Percentiles rank a stretch among this genome's conserved stretches.
phyloP scores from a whole-genome alignment of 176 grass and related monocot genomes.

The Hordeum marinum region DNA sequence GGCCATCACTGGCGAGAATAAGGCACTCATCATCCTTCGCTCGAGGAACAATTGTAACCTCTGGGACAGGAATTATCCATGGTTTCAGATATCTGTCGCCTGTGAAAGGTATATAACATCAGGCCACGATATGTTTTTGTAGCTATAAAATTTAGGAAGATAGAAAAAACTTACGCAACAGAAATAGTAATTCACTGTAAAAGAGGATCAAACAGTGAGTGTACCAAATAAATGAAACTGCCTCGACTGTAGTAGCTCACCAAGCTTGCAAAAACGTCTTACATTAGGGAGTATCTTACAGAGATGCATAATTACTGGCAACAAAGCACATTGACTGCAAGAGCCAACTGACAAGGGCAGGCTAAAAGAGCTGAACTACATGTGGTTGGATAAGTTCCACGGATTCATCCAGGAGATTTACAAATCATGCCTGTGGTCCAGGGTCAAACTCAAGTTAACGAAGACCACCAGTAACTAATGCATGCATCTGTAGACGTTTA shows the following conservation, averaged over 20 bases:
- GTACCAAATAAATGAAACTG: neutral
- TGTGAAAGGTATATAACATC: constrained; percentile 28
- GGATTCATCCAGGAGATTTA: neutral
- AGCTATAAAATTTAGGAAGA: neutral
- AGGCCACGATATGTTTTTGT: neutral
- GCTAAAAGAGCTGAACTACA: neutral
- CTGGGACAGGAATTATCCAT: constrained; percentile 89
- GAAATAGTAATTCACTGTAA: neutral
- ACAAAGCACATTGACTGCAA: neutral
- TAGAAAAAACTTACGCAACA: neutral
- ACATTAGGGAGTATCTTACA: neutral
- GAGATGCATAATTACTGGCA: neutral
- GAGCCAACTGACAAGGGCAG: neutral
- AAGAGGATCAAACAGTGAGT: neutral
- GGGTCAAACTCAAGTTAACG: neutral
- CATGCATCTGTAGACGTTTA: neutral
- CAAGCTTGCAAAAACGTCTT: neutral
- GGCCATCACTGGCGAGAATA: constrained; percentile 78
- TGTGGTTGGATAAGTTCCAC: neutral
- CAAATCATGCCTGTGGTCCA: neutral
- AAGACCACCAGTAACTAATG: neutral
- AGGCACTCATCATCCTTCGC: constrained; percentile 89
- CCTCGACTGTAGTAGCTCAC: neutral
- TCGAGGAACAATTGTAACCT: constrained; percentile 68
- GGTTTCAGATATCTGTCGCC: constrained; percentile 81